Evolutionary conservation across 2,329 filamentous ascomycete genomes (phyloP).

Genomic region (Penicillium carneum): DNA sequence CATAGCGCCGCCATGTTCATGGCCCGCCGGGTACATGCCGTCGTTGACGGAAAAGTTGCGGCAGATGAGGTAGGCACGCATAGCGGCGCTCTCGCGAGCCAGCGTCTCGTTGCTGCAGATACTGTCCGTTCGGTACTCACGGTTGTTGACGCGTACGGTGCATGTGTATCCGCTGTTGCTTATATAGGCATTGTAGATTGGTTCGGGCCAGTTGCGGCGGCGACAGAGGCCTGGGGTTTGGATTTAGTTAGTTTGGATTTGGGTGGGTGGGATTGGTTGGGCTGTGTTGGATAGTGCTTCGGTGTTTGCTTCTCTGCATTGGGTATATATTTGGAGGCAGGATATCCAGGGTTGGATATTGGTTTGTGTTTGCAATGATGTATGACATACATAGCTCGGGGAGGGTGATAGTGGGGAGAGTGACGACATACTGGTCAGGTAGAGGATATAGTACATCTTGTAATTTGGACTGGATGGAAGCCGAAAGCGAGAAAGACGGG

Average conservation of each 20-base stretch:
- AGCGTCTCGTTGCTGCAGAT: conserved; percentile 81
- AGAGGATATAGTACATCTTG: conserved; percentile 64
- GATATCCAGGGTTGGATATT: neutral
- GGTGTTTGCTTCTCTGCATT: neutral
- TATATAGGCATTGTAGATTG: conserved; percentile 82
- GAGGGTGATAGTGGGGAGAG: neutral
- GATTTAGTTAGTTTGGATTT: conserved; percentile 25
- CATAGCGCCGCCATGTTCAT: conserved; percentile 61
- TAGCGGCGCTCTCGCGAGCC: conserved; percentile 90
- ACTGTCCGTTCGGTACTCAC: conserved; percentile 91
- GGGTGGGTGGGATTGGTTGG: neutral
- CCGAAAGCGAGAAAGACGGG: neutral
- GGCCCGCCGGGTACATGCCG: conserved; percentile 75
- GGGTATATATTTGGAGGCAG: neutral
- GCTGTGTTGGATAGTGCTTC: neutral
- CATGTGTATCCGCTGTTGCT: conserved; percentile 81
- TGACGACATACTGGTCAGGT: conserved; percentile 73
- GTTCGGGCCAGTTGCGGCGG: conserved; percentile 91
- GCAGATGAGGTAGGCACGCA: conserved; percentile 96
- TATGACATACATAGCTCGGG: conserved; percentile 28
- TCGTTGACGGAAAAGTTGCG: conserved; percentile 97
- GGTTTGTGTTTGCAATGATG: conserved; percentile 5
- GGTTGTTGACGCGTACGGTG: conserved; percentile 91
- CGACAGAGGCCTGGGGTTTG: conserved; percentile 79
- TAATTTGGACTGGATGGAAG: conserved; percentile 8